These are phyloP conservation scores for Tulasnella sp. DNA, from an alignment of 768 basidiomycete species.

Conservation along the genomic window DNA sequence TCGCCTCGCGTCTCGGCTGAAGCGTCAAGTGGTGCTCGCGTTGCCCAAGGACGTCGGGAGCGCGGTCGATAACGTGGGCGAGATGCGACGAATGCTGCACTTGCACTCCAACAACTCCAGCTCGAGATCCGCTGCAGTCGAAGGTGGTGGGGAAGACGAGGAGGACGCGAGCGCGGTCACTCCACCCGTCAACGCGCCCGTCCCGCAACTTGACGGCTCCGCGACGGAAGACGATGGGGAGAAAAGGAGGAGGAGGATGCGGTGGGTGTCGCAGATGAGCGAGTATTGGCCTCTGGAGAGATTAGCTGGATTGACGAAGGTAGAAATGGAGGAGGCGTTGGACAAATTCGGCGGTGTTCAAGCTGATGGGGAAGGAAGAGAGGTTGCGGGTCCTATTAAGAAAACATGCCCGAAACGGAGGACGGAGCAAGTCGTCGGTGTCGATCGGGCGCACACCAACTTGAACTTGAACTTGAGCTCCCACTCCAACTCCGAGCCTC, in stretches of 20 bases:
- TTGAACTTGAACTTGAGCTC: neutral
- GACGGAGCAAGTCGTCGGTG: no score
- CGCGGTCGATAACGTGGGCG: conserved; percentile 65
- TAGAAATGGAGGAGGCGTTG: conserved; percentile 57
- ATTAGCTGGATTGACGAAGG: conserved; percentile 53
- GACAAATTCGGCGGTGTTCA: conserved; percentile 6
- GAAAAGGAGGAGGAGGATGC: conserved; percentile 46
- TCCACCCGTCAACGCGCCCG: conserved; percentile 25
- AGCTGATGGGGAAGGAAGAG: neutral
- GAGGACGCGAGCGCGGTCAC: conserved; percentile 18
- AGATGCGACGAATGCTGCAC: conserved; percentile 39
- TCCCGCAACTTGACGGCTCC: neutral
- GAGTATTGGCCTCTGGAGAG: conserved; percentile 87
- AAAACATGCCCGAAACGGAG: neutral
- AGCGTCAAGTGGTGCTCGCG: conserved; percentile 66
- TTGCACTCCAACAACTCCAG: neutral
- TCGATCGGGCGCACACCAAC: no score
- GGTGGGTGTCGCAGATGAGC: conserved; percentile 92
- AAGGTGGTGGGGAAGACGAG: conserved; percentile 30
- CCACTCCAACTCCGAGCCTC: neutral
- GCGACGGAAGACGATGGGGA: conserved; percentile 13
- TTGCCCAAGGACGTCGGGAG: conserved; percentile 61
- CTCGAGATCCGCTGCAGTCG: conserved; percentile 27
- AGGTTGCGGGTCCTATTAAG: neutral
- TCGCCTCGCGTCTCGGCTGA: conserved; percentile 64